Conservation (phyloP, 2,329 filamentous ascomycete genomes). For the Cladosporium sphaerospermum region DNA sequence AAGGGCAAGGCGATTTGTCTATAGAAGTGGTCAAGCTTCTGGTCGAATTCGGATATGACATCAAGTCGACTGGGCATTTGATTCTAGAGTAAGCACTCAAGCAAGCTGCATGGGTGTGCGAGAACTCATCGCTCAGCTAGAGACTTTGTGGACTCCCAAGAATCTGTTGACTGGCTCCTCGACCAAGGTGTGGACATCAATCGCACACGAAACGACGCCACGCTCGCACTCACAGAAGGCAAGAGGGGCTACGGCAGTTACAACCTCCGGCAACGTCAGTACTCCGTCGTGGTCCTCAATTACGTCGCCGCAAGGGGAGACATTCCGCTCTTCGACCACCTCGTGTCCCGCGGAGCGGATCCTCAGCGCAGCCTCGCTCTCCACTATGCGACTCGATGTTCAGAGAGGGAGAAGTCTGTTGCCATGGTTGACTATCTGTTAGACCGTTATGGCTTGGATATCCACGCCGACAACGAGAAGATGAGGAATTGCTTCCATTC, state of each 20-base stretch:
- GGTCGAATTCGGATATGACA: conserved; percentile 5
- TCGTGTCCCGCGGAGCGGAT: conserved; percentile 14
- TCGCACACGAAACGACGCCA: not conserved
- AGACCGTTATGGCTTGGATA: conserved; percentile 13
- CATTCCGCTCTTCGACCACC: conserved; percentile 13
- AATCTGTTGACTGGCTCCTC: conserved; percentile 14
- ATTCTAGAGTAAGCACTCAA: not conserved
- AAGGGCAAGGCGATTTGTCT: too few species aligned
- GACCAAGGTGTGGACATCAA: conserved; percentile 14
- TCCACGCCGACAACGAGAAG: conserved; percentile 11
- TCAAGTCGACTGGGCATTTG: not conserved
- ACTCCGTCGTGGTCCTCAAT: conserved; percentile 13
- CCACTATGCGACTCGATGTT: conserved; percentile 10
- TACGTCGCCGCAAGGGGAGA: conserved; percentile 11
- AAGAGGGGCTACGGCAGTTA: not conserved
- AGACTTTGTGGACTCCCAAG: conserved; percentile 9
- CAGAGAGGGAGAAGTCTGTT: conserved; percentile 2
- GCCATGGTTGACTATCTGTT: conserved; percentile 13
- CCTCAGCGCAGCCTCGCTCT: conserved; percentile 11
- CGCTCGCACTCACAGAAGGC: not conserved
- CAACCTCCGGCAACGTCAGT: not conserved
- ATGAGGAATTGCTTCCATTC: conserved; percentile 1
- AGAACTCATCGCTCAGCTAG: not conserved
- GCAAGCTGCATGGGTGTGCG: not conserved
- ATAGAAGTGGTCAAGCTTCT: not conserved